Evolutionary conservation across 371 early-diverging fungal species (phyloP), one percentile per base, ranked within the genome.

Genomic region (Actinomortierella wolfii): DNA sequence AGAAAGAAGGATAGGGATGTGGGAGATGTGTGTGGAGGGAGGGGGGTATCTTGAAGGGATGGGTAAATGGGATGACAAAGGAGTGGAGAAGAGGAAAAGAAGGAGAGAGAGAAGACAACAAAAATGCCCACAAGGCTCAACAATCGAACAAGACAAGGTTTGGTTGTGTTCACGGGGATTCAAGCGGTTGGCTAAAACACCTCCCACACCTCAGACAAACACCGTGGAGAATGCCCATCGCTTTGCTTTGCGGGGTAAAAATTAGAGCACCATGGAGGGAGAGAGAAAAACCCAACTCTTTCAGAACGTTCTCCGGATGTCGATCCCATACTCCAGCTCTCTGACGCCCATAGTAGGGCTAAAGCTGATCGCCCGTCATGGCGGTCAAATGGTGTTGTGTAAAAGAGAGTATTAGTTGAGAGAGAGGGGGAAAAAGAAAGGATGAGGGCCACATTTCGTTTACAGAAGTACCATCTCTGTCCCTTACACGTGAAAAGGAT

Each of bases 1-100:
- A 73, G 56, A 29, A 67, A 71, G 23, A 73, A 51, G 17, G 63
- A 63, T 55, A 45, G 40, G 3, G 51, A 49, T 21, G 39, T 34
- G 8, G 4, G 45, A 23, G 21, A 24, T 9, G 47, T 2, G 20
- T 9, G 8, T 47, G 47, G 15, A 21, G 47, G 24, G 47, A 21
- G 18, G 47, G 47, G 47, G 45, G 45, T n/a, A 47, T 18, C 20
- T 11, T 9, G 3, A 18, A 47, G 47, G 47, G 21, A 3, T 18
- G 8, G 47, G 21, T 11, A 3, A 20, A 44, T 44, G 44, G 44
- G 20, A 47, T 18, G 21, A 47, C 1, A 20, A 47, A 20, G 21
- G 34, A 11, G 11, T 34, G 34, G 11, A 8, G 15, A 45, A 45
- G 21, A 45, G 15, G 15, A 45, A 45, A 45, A 45, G 15, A 8